Evolutionary conservation across 768 basidiomycete species (phyloP), one percentile per base, ranked within the genome.

Genomic region (Asterophora lycoperdoides): DNA sequence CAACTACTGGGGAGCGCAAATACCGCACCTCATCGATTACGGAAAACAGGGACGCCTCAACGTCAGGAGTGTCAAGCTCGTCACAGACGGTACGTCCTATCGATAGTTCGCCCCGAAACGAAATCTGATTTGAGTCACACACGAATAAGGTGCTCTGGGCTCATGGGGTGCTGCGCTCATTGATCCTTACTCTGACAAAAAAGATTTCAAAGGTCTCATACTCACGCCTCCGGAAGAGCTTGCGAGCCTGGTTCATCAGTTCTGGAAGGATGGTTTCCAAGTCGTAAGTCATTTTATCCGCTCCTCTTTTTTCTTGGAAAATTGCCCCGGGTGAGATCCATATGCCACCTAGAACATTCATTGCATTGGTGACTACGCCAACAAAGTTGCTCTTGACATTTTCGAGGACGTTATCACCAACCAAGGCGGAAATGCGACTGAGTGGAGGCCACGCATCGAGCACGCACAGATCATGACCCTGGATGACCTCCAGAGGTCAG

Each of bases 121-220:
- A 14, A 10, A 18, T 26, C 51, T 11, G 44, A 13, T 30, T 48
- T 4, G 29, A 28, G 13, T 29, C 30, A 2, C 50, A 30, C n/a
- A 6, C 13, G 10, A 3, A 23, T 5, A 44, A 86, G 86, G 93
- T 35, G 94, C 94, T 0, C 77, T 98, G 4, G 92, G 95, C 0
- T 90, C 88, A 1, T 90, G 89, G 76, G 94, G 95, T 6, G 93
- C 95, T 0, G 93, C 95, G 0, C 74, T 98, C 48, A 68, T 89
- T 5, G 77, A 84, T 41, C 89, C 92, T 14, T 98, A 96, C 62
- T 77, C 82, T 0, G 90, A 95, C 64, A 80, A 86, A 17, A 83
- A 88, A 1, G 74, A 79, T 0, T 81, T 79, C 19, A 72, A 61
- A 8, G 94, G 94, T 1, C 71, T 90, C 46, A 75, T 97, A 75